Evolutionary conservation across 352 stramenopile species (phyloP).

Genomic region (Pythium rishiriense): DNA sequence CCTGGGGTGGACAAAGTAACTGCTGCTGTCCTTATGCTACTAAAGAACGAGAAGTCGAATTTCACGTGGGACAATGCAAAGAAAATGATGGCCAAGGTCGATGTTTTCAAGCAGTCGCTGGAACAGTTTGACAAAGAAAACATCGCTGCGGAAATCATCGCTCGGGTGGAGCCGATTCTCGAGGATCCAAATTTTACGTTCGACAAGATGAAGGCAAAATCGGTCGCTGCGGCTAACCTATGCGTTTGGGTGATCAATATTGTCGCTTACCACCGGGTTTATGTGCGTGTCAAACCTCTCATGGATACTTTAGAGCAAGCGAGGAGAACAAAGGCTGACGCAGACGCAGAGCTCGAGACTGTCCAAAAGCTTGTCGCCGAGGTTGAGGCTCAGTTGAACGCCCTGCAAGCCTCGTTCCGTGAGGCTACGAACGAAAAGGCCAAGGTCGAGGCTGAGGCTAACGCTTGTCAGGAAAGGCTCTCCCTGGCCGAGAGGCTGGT

Average conservation of each 20-base stretch:
- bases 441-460: conserved; percentile 87
- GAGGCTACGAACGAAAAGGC: conserved; percentile 91
- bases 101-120: conserved; percentile 90
- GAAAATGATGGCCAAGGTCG: conserved; percentile 96
- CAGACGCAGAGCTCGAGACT: conserved; percentile 75
- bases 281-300: conserved; percentile 93
- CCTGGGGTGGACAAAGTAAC: conserved; percentile 90
- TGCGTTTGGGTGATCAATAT: conserved; percentile 95
- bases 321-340: conserved; percentile 64
- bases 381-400: conserved; percentile 77
- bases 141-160: conserved; percentile 87
- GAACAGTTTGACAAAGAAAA: conserved; percentile 92
- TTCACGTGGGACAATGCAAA: conserved; percentile 95
- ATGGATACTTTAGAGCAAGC: conserved; percentile 92
- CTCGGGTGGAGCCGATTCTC: conserved; percentile 82
- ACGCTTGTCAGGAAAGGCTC: conserved; percentile 84
- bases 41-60: conserved; percentile 94
- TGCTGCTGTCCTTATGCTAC: conserved; percentile 87
- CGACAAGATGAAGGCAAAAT: conserved; percentile 95
- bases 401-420: conserved; percentile 78
- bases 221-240: conserved; percentile 87
- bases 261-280: conserved; percentile 91
- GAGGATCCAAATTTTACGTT: conserved; percentile 92
- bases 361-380: conserved; percentile 84
- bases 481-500: conserved; percentile 88